Conservation (phyloP, 768 basidiomycete genomes). For the Hypsizygus marmoreus region DNA sequence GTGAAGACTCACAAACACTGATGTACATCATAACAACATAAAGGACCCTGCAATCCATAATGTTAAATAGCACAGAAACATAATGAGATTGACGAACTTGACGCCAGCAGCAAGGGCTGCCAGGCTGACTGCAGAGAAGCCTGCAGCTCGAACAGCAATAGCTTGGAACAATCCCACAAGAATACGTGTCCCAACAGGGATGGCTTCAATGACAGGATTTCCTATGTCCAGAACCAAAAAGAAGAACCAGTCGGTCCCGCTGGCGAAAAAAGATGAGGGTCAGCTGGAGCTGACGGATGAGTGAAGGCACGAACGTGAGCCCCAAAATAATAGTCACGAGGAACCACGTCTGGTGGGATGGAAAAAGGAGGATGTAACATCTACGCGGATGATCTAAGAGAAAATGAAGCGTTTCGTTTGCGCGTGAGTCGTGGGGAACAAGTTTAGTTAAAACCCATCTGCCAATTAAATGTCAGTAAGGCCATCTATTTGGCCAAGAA, state of each 20-base stretch:
- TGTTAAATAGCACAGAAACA: not conserved
- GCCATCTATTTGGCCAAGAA: not conserved
- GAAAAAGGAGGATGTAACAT: conserved; percentile 90
- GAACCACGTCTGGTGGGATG: conserved; percentile 94
- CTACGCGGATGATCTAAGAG: conserved; percentile 93
- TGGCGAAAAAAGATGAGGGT: conserved; percentile 30
- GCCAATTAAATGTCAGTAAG: conserved; percentile 12
- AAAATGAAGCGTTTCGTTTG: conserved; percentile 83
- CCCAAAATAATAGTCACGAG: conserved; percentile 66
- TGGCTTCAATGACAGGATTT: conserved; percentile 62
- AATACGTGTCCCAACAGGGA: conserved; percentile 73
- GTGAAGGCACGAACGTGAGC: conserved; percentile 58
- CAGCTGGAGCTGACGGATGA: too few relatives aligned
- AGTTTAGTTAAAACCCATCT: conserved; percentile 78
- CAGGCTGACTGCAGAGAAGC: conserved; percentile 78
- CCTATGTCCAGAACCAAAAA: conserved; percentile 90
- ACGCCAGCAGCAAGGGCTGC: conserved; percentile 84
- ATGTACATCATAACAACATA: conserved; percentile 96
- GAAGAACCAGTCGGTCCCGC: conserved; percentile 83
- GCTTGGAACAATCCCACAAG: conserved; percentile 79
- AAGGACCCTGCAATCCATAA: conserved; percentile 57
- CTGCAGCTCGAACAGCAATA: conserved; percentile 80
- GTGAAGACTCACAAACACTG: conserved; percentile 71
- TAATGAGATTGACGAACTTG: conserved; percentile 52
- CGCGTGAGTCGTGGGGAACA: conserved; percentile 57